Evolutionary conservation across 1,284 basidiomycete genomes (phyloP), one percentile per base, ranked within the genome.

Genomic region (Vanrija pseudolonga): DNA sequence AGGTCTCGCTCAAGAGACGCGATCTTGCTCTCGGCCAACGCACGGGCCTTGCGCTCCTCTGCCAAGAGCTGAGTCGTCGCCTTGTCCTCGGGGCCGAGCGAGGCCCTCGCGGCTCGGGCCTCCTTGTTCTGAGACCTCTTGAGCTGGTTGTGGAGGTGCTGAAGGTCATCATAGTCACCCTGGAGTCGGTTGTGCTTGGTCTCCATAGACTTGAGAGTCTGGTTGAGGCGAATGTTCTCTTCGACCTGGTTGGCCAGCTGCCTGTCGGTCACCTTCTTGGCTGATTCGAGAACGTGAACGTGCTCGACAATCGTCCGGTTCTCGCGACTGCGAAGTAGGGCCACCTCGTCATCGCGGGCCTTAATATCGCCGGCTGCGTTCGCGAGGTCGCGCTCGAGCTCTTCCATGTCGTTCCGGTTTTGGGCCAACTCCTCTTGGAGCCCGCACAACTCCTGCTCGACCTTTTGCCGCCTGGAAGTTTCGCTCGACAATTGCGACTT

Each of bases 271-370:
- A 96, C 87, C 55, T 88, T 88, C 76, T 98, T 98, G 11, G 96
- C 95, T 69, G 96, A 90, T 72, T 98, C 94, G 6, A 97, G 82
- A 17, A 98, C 96, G 66, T 98, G 89, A 19, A 98, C 93, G 69
- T 99, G 96, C 76, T 99, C 95, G 46, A 99, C 93, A 55, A 97
- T 96, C 14, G 92, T 98, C 80, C 95, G 97, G 80, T 98, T 56
- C 74, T 94, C 90, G 69, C 85, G 84, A 7, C 87, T 87, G 55
- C 90, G 87, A 15, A 94, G 78, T 56, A 92, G 87, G 57, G 86
- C 88, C 58, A 91, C 83, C 56, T 95, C 90, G 82, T 86, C 88
- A 68, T 97, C 89, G 37, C 87, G 84, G 44, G 81, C 81, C 67
- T 90, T 89, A 51, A 95, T 79, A 59, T 94, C 89, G 6, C 83